A percentile compares a stretch with the other conserved stretches of the same genome.
These are phyloP conservation scores for Plasmodium fragile DNA, from an alignment of 169 alveolate genomes.

Conservation along the genomic window DNA sequence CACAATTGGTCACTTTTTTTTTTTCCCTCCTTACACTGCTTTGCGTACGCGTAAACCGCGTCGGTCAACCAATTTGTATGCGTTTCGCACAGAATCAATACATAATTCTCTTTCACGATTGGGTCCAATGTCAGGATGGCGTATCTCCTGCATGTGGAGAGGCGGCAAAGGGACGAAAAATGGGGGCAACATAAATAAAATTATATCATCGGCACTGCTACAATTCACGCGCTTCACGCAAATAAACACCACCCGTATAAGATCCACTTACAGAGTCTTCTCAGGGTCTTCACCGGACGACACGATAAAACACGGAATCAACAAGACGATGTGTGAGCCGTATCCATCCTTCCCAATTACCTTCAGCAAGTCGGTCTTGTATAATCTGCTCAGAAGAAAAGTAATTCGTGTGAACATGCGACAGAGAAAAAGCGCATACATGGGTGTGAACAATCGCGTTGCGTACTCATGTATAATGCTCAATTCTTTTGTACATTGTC, in stretches of 20 bases:
- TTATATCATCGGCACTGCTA: neutral
- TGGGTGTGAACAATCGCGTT: neutral
- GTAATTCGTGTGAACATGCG: neutral
- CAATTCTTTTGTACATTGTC: neutral
- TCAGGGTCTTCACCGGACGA: slow-evolving; percentile 66
- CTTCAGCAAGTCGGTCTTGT: slow-evolving; percentile 63
- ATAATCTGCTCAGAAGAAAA: slow-evolving; percentile 1
- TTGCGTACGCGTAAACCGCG: slow-evolving; percentile 62
- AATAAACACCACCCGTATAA: neutral
- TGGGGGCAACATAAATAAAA: neutral
- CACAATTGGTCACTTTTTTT: neutral
- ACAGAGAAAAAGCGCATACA: neutral
- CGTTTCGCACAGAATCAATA: slow-evolving; percentile 50
- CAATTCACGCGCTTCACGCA: neutral
- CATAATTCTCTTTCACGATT: slow-evolving; percentile 56
- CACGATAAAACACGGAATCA: slow-evolving; percentile 64
- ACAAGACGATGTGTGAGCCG: slow-evolving; percentile 62
- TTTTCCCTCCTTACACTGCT: slow-evolving; percentile 59
- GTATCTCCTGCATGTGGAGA: slow-evolving; percentile 29
- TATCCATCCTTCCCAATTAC: slow-evolving; percentile 62
- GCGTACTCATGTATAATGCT: neutral
- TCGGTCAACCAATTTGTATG: slow-evolving; percentile 65
- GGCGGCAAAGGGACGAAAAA: neutral
- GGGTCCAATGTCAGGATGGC: slow-evolving; percentile 66
- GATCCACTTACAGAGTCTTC: slow-evolving; percentile 53